Evolutionary conservation across 352 stramenopile genomes (phyloP).

Genomic region (Pythium sp.): DNA sequence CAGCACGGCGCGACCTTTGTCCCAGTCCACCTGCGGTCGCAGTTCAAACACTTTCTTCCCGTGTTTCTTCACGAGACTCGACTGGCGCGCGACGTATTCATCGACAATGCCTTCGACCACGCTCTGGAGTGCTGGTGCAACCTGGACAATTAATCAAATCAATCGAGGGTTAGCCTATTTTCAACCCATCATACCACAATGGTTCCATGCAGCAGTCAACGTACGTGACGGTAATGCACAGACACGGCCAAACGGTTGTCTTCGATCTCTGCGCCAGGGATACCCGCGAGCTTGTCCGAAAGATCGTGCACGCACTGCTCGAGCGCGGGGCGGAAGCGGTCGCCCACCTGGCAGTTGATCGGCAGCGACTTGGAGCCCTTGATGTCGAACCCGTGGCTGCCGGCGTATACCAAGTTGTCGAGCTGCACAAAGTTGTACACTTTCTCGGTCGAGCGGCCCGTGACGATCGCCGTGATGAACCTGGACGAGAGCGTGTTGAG

Average conservation of each 20-base stretch:
- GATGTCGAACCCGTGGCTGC: background rate
- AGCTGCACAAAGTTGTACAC: background rate
- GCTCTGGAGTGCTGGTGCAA: constrained; percentile 38
- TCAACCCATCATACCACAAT: background rate
- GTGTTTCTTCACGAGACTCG: constrained; percentile 57
- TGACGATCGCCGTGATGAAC: background rate
- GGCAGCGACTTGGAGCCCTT: constrained; percentile 10
- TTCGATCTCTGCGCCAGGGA: constrained; percentile 61
- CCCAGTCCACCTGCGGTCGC: constrained; percentile 71
- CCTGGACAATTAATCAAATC: constrained; percentile 16
- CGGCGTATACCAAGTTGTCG: background rate
- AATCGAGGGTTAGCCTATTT: constrained; percentile 10
- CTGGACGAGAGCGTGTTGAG: background rate
- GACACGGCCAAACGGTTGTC: constrained; percentile 78
- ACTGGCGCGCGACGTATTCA: constrained; percentile 49
- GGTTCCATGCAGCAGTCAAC: constrained; percentile 6
- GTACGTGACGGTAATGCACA: constrained; percentile 74
- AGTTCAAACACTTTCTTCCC: constrained; percentile 83
- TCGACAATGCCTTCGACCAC: constrained; percentile 88
- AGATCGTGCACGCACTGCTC: constrained; percentile 41
- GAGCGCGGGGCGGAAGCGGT: constrained; percentile 49
- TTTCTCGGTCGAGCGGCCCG: background rate
- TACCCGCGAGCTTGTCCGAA: constrained; percentile 33
- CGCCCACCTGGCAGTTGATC: constrained; percentile 57
- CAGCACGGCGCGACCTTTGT: constrained; percentile 79